Conservation (phyloP, 2,329 filamentous ascomycete genomes). For the Colletotrichum liriopes region DNA sequence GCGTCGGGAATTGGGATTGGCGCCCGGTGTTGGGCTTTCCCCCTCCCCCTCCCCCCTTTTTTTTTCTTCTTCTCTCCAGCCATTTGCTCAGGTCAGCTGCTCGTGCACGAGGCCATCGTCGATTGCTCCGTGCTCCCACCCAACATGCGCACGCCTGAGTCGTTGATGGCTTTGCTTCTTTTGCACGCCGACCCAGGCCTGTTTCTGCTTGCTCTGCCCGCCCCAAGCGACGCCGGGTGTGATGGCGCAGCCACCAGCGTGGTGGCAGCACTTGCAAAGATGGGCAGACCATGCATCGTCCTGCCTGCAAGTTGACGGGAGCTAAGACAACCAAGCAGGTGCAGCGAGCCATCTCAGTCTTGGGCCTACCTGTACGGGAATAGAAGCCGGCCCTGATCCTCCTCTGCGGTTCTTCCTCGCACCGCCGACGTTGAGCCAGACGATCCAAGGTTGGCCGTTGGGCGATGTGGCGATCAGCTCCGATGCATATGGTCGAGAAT, state of each 20-base stretch:
- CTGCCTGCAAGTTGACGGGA: conserved; percentile 25
- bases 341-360: conserved; percentile 12
- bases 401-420: background rate
- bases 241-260: background rate
- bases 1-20: background rate
- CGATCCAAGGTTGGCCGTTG: conserved; percentile 29
- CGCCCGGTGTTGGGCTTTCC: background rate
- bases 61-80: background rate
- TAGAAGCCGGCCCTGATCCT: background rate
- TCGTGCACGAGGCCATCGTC: conserved; percentile 30
- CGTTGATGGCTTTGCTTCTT: background rate
- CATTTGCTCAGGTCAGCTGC: conserved; percentile 1
- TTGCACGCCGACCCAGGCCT: conserved; percentile 10
- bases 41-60: background rate
- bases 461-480: conserved; percentile 27
- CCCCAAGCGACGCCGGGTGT: conserved; percentile 25
- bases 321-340: conserved; percentile 16
- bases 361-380: background rate
- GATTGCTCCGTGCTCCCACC: conserved; percentile 22
- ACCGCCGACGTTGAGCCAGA: background rate
- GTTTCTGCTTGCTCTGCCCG: conserved; percentile 13
- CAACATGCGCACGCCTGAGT: conserved; percentile 26
- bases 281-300: conserved; percentile 32
- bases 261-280: background rate
- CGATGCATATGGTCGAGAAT: background rate